A percentile compares a stretch with the other conserved stretches of the same genome.
Evolutionary conservation across 192 early-diverging fungal species (phyloP).

Genomic region (Coemansia sp.): DNA sequence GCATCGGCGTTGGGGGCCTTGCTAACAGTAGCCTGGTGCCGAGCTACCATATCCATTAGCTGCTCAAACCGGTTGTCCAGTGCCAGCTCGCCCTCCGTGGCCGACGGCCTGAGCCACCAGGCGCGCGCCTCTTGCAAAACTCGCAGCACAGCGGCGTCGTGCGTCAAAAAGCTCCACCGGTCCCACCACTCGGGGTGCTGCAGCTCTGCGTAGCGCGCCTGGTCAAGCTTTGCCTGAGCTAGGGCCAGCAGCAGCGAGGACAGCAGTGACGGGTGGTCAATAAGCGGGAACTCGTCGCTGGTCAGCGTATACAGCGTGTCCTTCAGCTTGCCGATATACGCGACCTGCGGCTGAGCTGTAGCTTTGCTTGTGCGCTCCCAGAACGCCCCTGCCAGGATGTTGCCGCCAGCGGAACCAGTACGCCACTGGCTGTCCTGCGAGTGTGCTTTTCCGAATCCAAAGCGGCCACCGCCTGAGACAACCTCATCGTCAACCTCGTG

Average conservation of each 20-base stretch:
- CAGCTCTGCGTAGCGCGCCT: slow-evolving; percentile 49
- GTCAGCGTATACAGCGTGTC: slow-evolving; percentile 75
- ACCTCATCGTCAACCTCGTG: slow-evolving; percentile 28
- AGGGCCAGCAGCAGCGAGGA: slow-evolving; percentile 51
- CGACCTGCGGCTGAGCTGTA: slow-evolving; percentile 33
- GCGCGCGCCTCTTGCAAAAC: slow-evolving; percentile 48
- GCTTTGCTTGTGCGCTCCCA: slow-evolving; percentile 41
- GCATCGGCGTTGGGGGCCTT: not conserved
- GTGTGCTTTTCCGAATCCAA: slow-evolving; percentile 2
- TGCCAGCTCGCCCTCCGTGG: slow-evolving; percentile 5
- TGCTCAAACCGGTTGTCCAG: slow-evolving; percentile 30
- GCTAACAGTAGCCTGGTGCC: slow-evolving; percentile 14
- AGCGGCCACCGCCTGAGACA: slow-evolving; percentile 2
- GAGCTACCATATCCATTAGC: slow-evolving; percentile 25
- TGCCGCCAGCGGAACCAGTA: slow-evolving; percentile 45
- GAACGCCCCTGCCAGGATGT: slow-evolving; percentile 38
- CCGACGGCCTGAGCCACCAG: slow-evolving; percentile 33
- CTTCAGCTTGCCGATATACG: slow-evolving; percentile 67
- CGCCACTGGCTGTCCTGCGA: slow-evolving; percentile 38
- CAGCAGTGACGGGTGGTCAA: slow-evolving; percentile 46
- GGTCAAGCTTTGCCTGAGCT: slow-evolving; percentile 32
- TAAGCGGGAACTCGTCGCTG: slow-evolving; percentile 66
- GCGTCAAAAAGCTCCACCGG: slow-evolving; percentile 47
- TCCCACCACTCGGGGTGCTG: slow-evolving; percentile 48
- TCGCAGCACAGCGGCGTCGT: slow-evolving; percentile 42